Percentiles rank a stretch among this genome's conserved stretches.
phyloP scores from a whole-genome alignment of 2,329 filamentous ascomycete genomes.

The Simplicillium sp. region DNA sequence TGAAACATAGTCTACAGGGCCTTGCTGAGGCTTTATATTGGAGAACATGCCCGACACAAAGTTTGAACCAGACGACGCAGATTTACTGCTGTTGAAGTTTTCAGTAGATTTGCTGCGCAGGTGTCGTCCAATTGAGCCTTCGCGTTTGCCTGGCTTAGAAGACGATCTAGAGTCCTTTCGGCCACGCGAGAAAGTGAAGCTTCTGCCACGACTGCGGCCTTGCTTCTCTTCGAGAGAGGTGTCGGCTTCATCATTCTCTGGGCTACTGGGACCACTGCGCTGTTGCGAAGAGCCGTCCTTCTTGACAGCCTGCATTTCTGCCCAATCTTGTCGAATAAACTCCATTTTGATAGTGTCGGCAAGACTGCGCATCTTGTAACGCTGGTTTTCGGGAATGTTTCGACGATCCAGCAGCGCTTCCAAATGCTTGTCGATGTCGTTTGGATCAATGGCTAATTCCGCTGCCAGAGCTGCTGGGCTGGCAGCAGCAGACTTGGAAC shows the following conservation, averaged over 20 bases:
- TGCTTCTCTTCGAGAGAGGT: conserved; percentile 35
- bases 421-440: conserved; percentile 46
- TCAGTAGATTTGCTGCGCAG: conserved; percentile 66
- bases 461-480: conserved; percentile 24
- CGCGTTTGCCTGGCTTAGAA: conserved; percentile 64
- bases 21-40: conserved; percentile 64
- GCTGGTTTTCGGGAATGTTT: conserved; percentile 88
- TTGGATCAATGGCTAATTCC: conserved; percentile 42
- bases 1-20: conserved; percentile 74
- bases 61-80: conserved; percentile 39
- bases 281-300: conserved; percentile 15
- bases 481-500: conserved; percentile 23
- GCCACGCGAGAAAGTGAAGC: conserved; percentile 65
- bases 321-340: conserved; percentile 84
- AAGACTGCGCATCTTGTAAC: conserved; percentile 88
- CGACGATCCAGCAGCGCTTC: conserved; percentile 67
- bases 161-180: conserved; percentile 57
- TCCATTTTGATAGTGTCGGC: conserved; percentile 89
- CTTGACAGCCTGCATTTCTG: conserved; percentile 49
- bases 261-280: conserved; percentile 11
- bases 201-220: conserved; percentile 54
- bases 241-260: conserved; percentile 24
- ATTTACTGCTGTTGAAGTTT: conserved; percentile 53
- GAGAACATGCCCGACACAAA: conserved; percentile 50
- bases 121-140: conserved; percentile 52